Evolutionary conservation across 2,329 filamentous ascomycete genomes (phyloP).

Genomic region (Ceratocystis harringtonii): DNA sequence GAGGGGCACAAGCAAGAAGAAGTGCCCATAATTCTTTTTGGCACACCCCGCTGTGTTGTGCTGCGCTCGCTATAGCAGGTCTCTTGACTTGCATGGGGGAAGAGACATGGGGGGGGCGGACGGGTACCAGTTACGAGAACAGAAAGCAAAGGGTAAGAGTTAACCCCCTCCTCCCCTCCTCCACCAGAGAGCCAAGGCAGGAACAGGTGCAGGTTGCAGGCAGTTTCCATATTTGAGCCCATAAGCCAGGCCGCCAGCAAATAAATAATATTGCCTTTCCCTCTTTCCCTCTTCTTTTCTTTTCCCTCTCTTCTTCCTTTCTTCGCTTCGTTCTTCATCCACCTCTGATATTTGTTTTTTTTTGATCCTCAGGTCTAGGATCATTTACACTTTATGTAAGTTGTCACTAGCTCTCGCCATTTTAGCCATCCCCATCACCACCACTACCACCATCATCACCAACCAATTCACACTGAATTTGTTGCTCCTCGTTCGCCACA

Average conservation of each 20-base stretch:
- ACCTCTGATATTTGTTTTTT: constrained; percentile 14
- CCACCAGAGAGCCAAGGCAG: not conserved
- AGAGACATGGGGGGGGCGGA: too few relatives aligned
- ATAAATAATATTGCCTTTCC: constrained; percentile 16
- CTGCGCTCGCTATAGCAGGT: constrained; percentile 4
- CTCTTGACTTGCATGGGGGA: not conserved
- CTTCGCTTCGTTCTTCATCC: constrained; percentile 18
- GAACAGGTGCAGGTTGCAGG: not conserved
- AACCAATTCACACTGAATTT: too few relatives aligned
- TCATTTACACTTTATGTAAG: constrained; percentile 17
- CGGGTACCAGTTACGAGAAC: not conserved
- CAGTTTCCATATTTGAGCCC: constrained; percentile 12
- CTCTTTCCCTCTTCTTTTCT: constrained; percentile 14
- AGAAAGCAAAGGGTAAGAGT: not conserved
- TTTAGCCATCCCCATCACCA: too few relatives aligned
- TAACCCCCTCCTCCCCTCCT: not conserved
- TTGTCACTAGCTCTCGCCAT: not conserved
- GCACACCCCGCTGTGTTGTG: not conserved
- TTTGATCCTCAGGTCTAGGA: constrained; percentile 16
- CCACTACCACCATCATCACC: too few relatives aligned
- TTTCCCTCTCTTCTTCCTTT: constrained; percentile 17
- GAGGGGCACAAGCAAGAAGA: constrained; percentile 1
- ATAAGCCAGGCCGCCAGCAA: constrained; percentile 9
- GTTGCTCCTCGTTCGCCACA: too few relatives aligned
- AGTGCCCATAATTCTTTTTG: constrained; percentile 12